Evolutionary conservation across 345 rosid species (phyloP).

Genomic region (Ceriops tagal): DNA sequence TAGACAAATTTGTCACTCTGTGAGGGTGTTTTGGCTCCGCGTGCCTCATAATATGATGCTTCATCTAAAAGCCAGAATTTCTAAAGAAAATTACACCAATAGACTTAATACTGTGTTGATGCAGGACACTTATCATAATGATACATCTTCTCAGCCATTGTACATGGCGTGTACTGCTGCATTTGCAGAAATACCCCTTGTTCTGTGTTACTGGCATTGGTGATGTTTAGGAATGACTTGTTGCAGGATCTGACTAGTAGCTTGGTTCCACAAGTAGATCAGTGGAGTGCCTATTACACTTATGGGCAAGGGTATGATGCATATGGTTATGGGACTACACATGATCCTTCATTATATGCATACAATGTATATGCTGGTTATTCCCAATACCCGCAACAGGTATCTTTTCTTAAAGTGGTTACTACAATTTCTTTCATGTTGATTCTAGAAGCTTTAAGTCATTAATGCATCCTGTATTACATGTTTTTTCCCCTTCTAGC

Average conservation of each 20-base stretch:
- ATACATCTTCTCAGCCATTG: background rate
- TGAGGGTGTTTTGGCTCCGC: slow-evolving; percentile 4
- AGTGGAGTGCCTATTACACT: slow-evolving; percentile 87
- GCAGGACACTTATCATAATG: too few species aligned
- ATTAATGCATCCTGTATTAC: background rate
- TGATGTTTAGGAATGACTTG: slow-evolving; percentile 21
- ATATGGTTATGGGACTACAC: slow-evolving; percentile 72
- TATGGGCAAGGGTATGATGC: slow-evolving; percentile 95
- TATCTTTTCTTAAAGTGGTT: background rate
- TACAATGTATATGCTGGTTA: slow-evolving; percentile 89
- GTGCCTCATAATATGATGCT: background rate
- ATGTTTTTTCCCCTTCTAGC: background rate
- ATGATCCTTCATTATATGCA: slow-evolving; percentile 84
- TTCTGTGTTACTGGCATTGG: slow-evolving; percentile 5
- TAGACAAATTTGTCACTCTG: slow-evolving; percentile 18
- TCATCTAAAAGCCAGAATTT: slow-evolving; percentile 8
- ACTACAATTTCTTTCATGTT: background rate
- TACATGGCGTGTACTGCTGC: background rate
- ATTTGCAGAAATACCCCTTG: background rate
- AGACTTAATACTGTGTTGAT: too few species aligned
- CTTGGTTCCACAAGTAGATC: slow-evolving; percentile 81
- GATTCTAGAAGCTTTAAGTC: background rate
- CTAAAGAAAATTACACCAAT: too few species aligned
- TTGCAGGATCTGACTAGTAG: slow-evolving; percentile 58
- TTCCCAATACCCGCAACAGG: slow-evolving; percentile 87